Evolutionary conservation across 257 asterid species (phyloP).

Genomic region (Salvia hispanica): DNA sequence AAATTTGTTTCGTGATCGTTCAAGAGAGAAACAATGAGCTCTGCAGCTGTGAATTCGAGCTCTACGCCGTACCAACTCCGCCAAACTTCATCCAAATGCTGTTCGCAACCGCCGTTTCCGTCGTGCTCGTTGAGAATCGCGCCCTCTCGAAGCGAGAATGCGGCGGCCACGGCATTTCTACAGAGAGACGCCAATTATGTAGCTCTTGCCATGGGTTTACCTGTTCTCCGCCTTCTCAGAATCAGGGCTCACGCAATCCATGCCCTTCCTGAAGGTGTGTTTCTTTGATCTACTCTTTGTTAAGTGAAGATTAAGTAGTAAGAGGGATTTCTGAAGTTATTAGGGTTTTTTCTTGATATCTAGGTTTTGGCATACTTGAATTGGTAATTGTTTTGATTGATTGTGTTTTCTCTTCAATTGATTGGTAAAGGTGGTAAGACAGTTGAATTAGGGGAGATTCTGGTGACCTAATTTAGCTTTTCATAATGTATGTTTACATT

Average conservation of each 20-base stretch:
- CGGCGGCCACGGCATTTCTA: constrained; percentile 35
- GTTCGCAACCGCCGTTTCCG: constrained; percentile 38
- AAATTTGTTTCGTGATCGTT: constrained; percentile 23
- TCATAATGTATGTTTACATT: background rate
- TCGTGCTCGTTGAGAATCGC: constrained; percentile 39
- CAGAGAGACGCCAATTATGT: constrained; percentile 33
- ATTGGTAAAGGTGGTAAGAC: background rate
- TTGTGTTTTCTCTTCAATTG: background rate
- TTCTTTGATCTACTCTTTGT: background rate
- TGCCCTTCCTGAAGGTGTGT: constrained; percentile 42
- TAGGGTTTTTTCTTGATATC: background rate
- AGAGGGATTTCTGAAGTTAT: background rate
- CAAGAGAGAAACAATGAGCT: constrained; percentile 35
- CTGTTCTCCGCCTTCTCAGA: constrained; percentile 52
- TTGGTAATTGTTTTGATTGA: constrained; percentile 3
- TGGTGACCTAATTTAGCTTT: background rate
- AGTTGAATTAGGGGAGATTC: constrained; percentile 2
- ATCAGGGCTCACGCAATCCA: constrained; percentile 45
- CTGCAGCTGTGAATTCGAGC: constrained; percentile 41
- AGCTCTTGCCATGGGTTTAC: constrained; percentile 61
- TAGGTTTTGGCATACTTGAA: constrained; percentile 17
- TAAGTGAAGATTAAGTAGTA: background rate
- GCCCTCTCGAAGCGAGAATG: constrained; percentile 34
- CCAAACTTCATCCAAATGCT: constrained; percentile 43
- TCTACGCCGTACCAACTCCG: constrained; percentile 41